phyloP scores from a whole-genome alignment of 345 rosid genomes.

The Sonneratia caseolaris region DNA sequence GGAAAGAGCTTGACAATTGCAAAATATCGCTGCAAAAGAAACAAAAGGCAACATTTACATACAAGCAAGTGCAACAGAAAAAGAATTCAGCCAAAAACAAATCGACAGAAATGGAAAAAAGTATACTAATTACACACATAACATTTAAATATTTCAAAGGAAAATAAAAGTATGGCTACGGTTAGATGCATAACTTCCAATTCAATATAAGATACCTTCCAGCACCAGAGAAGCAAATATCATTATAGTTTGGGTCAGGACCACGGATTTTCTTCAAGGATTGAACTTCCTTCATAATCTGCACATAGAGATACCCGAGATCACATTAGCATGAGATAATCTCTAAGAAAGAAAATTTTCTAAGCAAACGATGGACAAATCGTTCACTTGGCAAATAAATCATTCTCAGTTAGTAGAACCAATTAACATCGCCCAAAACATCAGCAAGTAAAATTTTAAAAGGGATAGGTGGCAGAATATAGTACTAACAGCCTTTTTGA shows the following conservation, averaged over 20 bases:
- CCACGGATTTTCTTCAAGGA: constrained; percentile 62
- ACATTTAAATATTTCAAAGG: background rate
- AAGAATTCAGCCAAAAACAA: too few relatives aligned
- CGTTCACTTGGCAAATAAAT: background rate
- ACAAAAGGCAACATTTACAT: constrained; percentile 1
- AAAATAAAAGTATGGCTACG: background rate
- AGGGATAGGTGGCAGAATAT: constrained; percentile 3
- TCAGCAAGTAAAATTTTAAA: background rate
- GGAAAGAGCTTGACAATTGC: constrained; percentile 49
- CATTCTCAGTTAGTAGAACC: background rate
- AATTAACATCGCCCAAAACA: background rate
- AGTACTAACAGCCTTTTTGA: constrained; percentile 66
- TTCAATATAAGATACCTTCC: constrained; percentile 38
- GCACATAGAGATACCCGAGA: constrained; percentile 11
- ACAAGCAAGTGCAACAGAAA: background rate
- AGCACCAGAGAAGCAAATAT: constrained; percentile 69
- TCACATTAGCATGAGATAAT: background rate
- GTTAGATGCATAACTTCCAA: background rate
- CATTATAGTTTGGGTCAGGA: constrained; percentile 87
- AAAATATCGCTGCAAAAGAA: constrained; percentile 37
- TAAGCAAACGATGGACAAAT: background rate
- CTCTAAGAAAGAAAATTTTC: background rate
- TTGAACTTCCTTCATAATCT: constrained; percentile 56
- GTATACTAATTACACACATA: background rate
- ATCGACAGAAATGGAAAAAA: background rate